A percentile compares a stretch with the other conserved stretches of the same genome.
These are phyloP conservation scores for Rubia tinctorum DNA, from an alignment of 305 asterid genomes.

Conservation along the genomic window DNA sequence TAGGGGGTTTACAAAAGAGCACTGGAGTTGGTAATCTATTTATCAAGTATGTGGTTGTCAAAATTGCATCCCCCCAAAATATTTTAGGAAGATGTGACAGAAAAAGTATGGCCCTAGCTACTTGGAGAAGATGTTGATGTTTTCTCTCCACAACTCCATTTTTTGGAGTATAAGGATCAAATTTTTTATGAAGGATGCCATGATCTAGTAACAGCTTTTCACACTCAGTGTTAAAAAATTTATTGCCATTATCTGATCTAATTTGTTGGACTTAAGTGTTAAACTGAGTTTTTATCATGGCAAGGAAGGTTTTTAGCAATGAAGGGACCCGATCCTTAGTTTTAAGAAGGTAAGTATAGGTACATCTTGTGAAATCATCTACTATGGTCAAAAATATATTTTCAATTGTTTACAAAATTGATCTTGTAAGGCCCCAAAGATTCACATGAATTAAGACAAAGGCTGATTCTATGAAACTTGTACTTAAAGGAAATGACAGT, in stretches of 20 bases:
- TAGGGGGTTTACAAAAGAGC: fast-evolving
- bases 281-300: too few relatives aligned
- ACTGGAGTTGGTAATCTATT: not conserved
- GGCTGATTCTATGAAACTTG: too few relatives aligned
- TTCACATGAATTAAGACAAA: not conserved
- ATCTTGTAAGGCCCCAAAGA: not conserved
- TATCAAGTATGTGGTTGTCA: not conserved
- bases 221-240: not conserved
- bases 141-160: not conserved
- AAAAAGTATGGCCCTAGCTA: not conserved
- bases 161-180: not conserved
- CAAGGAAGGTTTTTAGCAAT: too few relatives aligned
- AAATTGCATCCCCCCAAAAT: too few relatives aligned
- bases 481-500: not conserved
- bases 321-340: too few relatives aligned
- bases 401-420: too few relatives aligned
- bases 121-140: not conserved
- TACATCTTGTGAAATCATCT: too few relatives aligned
- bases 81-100: not conserved
- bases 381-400: too few relatives aligned
- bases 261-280: not conserved
- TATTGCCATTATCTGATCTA: not conserved
- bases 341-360: too few relatives aligned
- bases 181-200: not conserved
- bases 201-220: not conserved